Conservation (phyloP, 1,284 basidiomycete genomes). For the Naganishia albida region DNA sequence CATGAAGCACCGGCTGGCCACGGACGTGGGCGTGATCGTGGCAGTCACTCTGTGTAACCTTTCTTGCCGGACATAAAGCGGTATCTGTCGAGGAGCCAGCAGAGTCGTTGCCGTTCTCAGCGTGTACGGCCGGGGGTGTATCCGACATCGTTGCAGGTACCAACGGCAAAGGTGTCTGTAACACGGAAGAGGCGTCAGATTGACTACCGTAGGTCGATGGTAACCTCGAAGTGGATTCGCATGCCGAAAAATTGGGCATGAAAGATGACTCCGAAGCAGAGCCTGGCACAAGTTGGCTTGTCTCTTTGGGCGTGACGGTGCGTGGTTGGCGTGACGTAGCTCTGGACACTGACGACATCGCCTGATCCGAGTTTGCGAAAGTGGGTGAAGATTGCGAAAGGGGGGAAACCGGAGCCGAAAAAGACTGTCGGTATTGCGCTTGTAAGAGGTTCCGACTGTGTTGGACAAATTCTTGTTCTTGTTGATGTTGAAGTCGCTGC, state of each 20-base stretch:
- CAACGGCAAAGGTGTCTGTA: constrained; percentile 19
- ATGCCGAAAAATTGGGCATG: neutral
- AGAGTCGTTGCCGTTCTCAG: neutral
- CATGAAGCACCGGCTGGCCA: constrained; percentile 36
- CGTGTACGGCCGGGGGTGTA: neutral
- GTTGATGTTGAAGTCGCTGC: neutral
- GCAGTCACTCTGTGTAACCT: constrained; percentile 12
- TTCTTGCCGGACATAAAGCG: constrained; percentile 6
- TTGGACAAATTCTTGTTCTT: neutral
- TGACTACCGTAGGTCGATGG: neutral
- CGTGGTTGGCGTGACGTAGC: neutral
- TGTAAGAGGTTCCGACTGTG: constrained; percentile 1
- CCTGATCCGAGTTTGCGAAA: neutral
- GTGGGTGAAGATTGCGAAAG: neutral
- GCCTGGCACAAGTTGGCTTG: neutral
- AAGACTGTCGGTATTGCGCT: neutral
- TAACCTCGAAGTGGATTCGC: neutral
- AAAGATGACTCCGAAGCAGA: neutral
- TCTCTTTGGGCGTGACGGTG: neutral
- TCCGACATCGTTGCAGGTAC: neutral
- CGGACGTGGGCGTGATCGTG: constrained; percentile 18
- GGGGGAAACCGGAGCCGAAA: neutral
- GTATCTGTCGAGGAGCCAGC: neutral
- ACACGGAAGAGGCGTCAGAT: constrained; percentile 9
- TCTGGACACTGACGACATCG: neutral